A percentile compares a stretch with the other conserved stretches of the same genome.
phyloP scores from a whole-genome alignment of 2,329 filamentous ascomycete genomes.

The Xylariaceae sp. region DNA sequence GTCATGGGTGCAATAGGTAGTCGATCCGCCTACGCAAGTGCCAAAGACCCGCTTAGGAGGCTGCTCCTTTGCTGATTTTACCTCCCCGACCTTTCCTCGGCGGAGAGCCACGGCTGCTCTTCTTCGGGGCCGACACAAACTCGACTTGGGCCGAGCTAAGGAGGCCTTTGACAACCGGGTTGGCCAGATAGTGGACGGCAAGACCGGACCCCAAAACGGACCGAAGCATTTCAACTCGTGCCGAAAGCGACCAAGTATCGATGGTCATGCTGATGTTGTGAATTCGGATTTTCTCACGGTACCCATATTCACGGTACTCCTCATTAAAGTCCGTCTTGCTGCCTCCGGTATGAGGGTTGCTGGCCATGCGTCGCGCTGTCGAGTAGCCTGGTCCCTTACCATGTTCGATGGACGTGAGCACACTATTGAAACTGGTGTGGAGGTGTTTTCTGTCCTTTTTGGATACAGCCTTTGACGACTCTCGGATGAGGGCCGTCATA shows the following conservation, averaged over 20 bases:
- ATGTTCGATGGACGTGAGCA: constrained; percentile 50
- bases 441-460: constrained; percentile 45
- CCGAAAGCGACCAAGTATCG: constrained; percentile 48
- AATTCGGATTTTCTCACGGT: constrained; percentile 47
- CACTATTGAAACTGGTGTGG: constrained; percentile 45
- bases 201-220: constrained; percentile 44
- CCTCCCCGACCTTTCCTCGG: constrained; percentile 18
- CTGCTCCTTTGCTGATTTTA: constrained; percentile 15
- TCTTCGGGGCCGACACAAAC: constrained; percentile 23
- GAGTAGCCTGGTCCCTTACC: constrained; percentile 52
- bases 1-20: not conserved
- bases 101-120: constrained; percentile 13
- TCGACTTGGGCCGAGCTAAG: constrained; percentile 33
- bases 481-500: constrained; percentile 43
- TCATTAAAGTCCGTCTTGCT: constrained; percentile 38
- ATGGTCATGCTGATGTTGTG: constrained; percentile 42
- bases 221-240: constrained; percentile 45
- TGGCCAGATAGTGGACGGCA: constrained; percentile 36
- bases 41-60: constrained; percentile 5
- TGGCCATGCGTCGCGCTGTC: constrained; percentile 39
- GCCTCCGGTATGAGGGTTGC: constrained; percentile 40
- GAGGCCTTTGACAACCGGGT: constrained; percentile 36
- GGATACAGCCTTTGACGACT: constrained; percentile 46
- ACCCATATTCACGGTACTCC: constrained; percentile 46
- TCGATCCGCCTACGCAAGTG: not conserved